Base-by-base conservation (phyloP, 208 protist species). In the Trypanosoma scelopori region DNA sequence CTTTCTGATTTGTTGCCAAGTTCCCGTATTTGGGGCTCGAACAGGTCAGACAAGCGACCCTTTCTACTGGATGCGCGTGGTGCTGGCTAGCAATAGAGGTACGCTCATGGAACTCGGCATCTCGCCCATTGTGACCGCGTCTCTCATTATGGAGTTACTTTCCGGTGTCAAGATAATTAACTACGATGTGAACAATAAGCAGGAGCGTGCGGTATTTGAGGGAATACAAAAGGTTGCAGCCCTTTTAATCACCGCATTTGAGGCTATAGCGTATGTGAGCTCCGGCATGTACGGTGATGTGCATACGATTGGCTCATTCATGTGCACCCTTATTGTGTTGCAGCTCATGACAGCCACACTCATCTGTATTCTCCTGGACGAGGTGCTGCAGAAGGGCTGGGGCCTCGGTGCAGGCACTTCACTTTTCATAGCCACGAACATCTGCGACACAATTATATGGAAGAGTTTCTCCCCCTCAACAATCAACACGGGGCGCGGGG, bases 361-460 rank as follows among this genome's bases (percentile, higher is more conserved):
- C 41, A 97, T 99, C 74, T 98, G 99, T 73, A 95, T 99, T 60
- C 77, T 99, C 15, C 81, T 99, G 1, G 99, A 99, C 76, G 99
- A 99, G 81, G 81, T 99, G 1, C 69, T 99, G 55, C 97, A 99
- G 79, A 99, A 99, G 77, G 99, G 99, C 25, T 99, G 99, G 89
- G 99, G 99, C 62, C 90, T 99, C 39, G 98, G 98, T 57, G 97
- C 91, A 41, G 99, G 98, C 72, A 99, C 99, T 39, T 99, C 99
- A 6, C 87, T 99, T 28, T 99, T 99, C 89, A 99, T 99, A 74
- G 98, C 99, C 42, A 99, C 98, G 50, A 99, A 99, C 86, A 99
- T 99, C 56, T 99, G 99, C 84, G 99, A 99, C 80, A 99, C 90
- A 7, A 99, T 99, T 70, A 80, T 99, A 25, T 99, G 99, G 99